Evolutionary conservation across 495 filamentous ascomycete species (phyloP), one percentile per base, ranked within the genome.

Genomic region (Trichoderma virens): DNA sequence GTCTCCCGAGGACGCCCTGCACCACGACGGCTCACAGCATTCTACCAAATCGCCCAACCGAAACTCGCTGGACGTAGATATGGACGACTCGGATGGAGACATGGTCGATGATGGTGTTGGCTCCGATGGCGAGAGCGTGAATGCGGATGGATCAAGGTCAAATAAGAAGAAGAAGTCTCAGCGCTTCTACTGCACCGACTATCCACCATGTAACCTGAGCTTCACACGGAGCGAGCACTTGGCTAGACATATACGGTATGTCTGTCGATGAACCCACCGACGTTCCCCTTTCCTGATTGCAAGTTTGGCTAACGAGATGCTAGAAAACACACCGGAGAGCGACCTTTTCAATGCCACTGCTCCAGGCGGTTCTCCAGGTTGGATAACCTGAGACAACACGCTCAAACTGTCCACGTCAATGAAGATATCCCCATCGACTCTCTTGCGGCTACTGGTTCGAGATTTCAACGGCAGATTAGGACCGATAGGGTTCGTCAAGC

Each of bases 151-250:
- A 11, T 83, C 88, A 28, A 80, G 83, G 62, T 86, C 83, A 31
- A 79, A 84, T 56, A 96, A 94, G 74, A 96, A 96, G 82, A 98
- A 98, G 78, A 97, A 97, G 74, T 93, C 93, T 1, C 93, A 97
- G 71, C 84, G 92, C 54, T 98, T 98, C 71, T 97, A 91, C 73
- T 98, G 94, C 77, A 96, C 90, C n/a, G 91, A 96, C 28, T 97
- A 93, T 70, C 95, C 95, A 47, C 90, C 92, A 20, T 98, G 94
- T 75, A 92, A 88, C 70, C 75, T 98, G 30, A 96, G 93, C 73
- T 98, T 98, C 73, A 98, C 94, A 2, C 83, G 94, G 43, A 98
- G 95, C 70, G 94, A 98, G 73, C 94, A 98, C 77, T 75, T 98
- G 62, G 94, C 94, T 14, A 83, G 94, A 34, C 94, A 98, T 67